Evolutionary conservation across 257 asterid species (phyloP).

Genomic region (Thymus quinquecostatus): DNA sequence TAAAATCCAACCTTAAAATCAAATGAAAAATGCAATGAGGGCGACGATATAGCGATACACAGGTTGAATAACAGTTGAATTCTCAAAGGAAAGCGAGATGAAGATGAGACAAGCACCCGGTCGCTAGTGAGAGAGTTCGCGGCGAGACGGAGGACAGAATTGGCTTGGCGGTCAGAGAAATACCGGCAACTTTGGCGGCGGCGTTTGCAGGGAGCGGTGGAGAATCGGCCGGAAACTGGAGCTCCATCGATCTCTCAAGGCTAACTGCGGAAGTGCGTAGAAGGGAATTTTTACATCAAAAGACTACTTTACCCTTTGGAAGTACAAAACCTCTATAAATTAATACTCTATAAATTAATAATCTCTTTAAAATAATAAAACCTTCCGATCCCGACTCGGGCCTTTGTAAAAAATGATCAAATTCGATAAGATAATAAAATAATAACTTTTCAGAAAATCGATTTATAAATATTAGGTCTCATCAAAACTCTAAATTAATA

Average conservation of each 20-base stretch:
- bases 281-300: too few species aligned
- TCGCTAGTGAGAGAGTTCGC: slow-evolving; percentile 50
- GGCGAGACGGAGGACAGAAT: slow-evolving; percentile 56
- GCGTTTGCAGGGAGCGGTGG: slow-evolving; percentile 74
- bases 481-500: too few species aligned
- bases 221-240: slow-evolving; percentile 56
- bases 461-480: too few species aligned
- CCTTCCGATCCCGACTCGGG: too few species aligned
- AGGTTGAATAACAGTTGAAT: slow-evolving; percentile 2
- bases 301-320: too few species aligned
- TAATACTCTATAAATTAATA: too few species aligned
- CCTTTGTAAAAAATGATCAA: too few species aligned
- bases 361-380: too few species aligned
- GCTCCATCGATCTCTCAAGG: slow-evolving; percentile 46
- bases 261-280: too few species aligned
- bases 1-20: background rate
- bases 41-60: background rate
- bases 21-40: background rate
- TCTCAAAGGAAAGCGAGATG: background rate
- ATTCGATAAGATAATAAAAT: too few species aligned
- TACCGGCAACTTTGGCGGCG: slow-evolving; percentile 70
- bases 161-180: slow-evolving; percentile 48
- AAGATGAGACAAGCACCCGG: slow-evolving; percentile 50
- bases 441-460: too few species aligned
- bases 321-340: too few species aligned